Base-by-base conservation (phyloP, 2,329 filamentous ascomycete species). In the Colletotrichum theobromicola region DNA sequence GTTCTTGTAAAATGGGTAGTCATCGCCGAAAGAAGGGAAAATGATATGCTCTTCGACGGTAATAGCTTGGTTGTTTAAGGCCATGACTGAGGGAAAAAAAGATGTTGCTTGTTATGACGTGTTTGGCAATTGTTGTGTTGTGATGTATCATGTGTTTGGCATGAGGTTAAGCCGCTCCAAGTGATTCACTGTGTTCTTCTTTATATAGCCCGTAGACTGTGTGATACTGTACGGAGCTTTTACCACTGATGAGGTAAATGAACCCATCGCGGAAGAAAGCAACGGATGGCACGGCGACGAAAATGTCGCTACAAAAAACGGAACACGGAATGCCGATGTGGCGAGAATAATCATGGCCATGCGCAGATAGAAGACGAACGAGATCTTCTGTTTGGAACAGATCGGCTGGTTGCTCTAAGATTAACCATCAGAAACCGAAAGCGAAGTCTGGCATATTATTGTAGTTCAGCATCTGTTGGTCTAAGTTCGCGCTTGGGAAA, bases 161-260 rank as follows among this genome's bases (percentile, higher is more conserved):
- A n/a, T n/a, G n/a, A n/a, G n/a, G n/a, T n/a, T n/a, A n/a, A n/a
- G n/a, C n/a, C n/a, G n/a, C n/a, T n/a, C n/a, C n/a, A n/a, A n/a
- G n/a, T n/a, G n/a, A n/a, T n/a, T 13, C 0, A n/a, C 0, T 46
- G 2, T 21, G n/a, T 1, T 3, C n/a, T 46, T 46, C 42, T 50
- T 21, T 6, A 21, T 50, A 13, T 50, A 0, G 10, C 13, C 24
- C 13, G 3, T 21, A 0, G 10, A 21, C 24, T 21, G 3, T 21
- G 10, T 0, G 10, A n/a, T 46, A 1, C 1, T 21, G 1, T 46
- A 5, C 3, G 10, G 42, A 50, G 2, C n/a, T 21, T 50, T 1
- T 50, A 1, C 0, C 0, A 50, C n/a, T 50, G 4, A 0, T 50
- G 21, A 0, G 24, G 0, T 50, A 21, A 0, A 6, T 50, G 42